Evolutionary conservation across 805 yeast genomes (phyloP).

Genomic region (Cyberlindnera euphorbiiphila): DNA sequence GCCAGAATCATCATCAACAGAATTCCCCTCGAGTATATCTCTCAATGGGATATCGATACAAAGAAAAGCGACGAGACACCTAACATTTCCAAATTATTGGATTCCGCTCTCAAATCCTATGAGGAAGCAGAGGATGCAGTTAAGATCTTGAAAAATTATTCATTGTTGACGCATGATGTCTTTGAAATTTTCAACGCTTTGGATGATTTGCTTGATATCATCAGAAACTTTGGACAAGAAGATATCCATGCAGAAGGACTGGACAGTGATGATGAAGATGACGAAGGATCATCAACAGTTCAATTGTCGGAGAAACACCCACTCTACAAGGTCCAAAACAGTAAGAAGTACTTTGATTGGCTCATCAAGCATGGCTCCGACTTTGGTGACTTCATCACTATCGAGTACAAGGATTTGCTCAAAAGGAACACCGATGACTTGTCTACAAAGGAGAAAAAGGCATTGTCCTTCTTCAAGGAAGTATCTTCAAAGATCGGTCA

Average conservation of each 20-base stretch:
- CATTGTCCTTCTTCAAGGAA: slow-evolving; percentile 32
- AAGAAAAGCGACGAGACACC: slow-evolving; percentile 32
- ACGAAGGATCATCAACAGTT: slow-evolving; percentile 38
- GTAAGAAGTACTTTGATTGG: slow-evolving; percentile 50
- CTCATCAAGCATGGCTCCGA: slow-evolving; percentile 29
- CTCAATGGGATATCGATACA: slow-evolving; percentile 44
- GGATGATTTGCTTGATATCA: slow-evolving; percentile 66
- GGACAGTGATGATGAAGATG: slow-evolving; percentile 52
- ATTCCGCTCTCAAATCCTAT: slow-evolving; percentile 44
- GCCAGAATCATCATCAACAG: slow-evolving; percentile 53
- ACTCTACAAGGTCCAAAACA: slow-evolving; percentile 36
- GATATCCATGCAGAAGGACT: slow-evolving; percentile 50
- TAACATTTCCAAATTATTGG: slow-evolving; percentile 34
- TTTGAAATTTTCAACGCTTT: slow-evolving; percentile 53
- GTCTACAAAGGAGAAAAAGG: slow-evolving; percentile 17
- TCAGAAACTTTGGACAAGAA: slow-evolving; percentile 60
- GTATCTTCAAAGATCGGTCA: slow-evolving; percentile 57
- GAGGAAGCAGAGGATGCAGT: slow-evolving; percentile 36
- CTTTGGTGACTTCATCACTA: slow-evolving; percentile 22
- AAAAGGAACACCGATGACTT: slow-evolving; percentile 12
- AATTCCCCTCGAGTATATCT: slow-evolving; percentile 55
- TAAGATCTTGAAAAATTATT: slow-evolving; percentile 25
- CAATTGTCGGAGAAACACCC: slow-evolving; percentile 52
- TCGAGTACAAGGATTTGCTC: slow-evolving; percentile 14
- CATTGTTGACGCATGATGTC: slow-evolving; percentile 37